Evolutionary conservation across 140 eudicot genomes (phyloP), one percentile per base, ranked within the genome.

Genomic region (Ambrosia hybrid): DNA sequence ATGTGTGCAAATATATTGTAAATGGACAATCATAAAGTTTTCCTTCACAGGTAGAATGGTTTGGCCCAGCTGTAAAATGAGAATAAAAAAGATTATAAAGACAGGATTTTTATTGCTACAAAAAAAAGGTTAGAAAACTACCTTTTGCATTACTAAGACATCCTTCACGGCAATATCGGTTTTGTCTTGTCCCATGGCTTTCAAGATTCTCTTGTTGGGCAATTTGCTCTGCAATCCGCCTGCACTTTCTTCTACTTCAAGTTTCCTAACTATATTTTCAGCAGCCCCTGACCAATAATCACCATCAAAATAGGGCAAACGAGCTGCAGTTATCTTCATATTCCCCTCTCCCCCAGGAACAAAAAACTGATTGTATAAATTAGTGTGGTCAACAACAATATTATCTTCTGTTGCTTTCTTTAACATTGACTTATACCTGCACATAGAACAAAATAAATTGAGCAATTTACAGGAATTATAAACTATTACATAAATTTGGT

Each of bases 241-340:
- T 38, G 55, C 72, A 2, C 59, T 75, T 74, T 85, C 90, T 71
- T 85, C 90, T 56, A 72, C 57, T 76, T 76, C 88, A 68, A 92
- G 77, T 37, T 80, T 85, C 73, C 64, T 80, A 15, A 80, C 68
- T 73, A 84, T 77, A 51, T 61, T 73, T 57, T 82, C 96, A 78
- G 90, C 95, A 62, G 89, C 87, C 70, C 77, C 74, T 56, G 96
- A 80, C 96, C 96, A 87, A 76, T 78, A 89, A 79, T 84, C 93
- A 41, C 98, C 98, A 45, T 93, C 96, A 84, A 92, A 92, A 72
- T 85, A 93, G 55, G 98, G 98, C 68, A 93, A 81, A 66, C 90
- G 92, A 26, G 96, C 95, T n/a, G 87, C 89, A 14, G 91, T 93
- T 46, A 93, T 77, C 80, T 85, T 88, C 51, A 38, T 68, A 67